Evolutionary conservation across 2,329 filamentous ascomycete genomes (phyloP), one percentile per base, ranked within the genome.

Genomic region (Alternaria atra): DNA sequence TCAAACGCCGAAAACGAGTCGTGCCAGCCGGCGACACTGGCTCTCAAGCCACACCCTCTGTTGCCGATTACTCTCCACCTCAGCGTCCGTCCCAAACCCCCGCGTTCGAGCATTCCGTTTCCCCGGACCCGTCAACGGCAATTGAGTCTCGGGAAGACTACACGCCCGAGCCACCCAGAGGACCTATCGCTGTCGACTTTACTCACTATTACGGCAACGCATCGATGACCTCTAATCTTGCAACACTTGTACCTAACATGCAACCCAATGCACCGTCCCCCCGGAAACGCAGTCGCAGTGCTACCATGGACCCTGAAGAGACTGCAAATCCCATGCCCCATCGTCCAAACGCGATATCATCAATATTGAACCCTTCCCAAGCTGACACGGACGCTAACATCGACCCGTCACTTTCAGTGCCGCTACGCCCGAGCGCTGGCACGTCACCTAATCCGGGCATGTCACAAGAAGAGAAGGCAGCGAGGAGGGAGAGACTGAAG

Each of bases 1-100:
- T 99, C 78, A 98, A 99, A 80, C 88, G 95, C 64, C 87, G 95
- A 62, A 98, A 98, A 84, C 90, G 95, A 60, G 93, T 98, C 6
- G 94, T 98, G 43, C 94, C 94, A 17, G 93, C 91, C 17, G 82
- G 87, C 27, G 79, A 82, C 56, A 83, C 83, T 58, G 56, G 58
- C 47, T 73, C 73, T 8, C 73, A 75, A 58, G 64, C 70, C 12
- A 52, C 72, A n/a, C 64, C 67, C 17, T 75, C 73, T n/a, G 47
- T 71, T 12, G 65, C 73, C 30, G 66, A 67, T 55, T 75, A 75
- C 58, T 76, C 74, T 10, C 74, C 73, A 7, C 67, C 67, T 46
- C 73, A 64, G 40, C 72, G 70, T 46, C 60, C 67, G 30, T 73
- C 69, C 7, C 68, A 73, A 30, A 73, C 74, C 4, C 74, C 74